Conservation (phyloP, 1,284 basidiomycete species). For the Schizophyllum commune region DNA sequence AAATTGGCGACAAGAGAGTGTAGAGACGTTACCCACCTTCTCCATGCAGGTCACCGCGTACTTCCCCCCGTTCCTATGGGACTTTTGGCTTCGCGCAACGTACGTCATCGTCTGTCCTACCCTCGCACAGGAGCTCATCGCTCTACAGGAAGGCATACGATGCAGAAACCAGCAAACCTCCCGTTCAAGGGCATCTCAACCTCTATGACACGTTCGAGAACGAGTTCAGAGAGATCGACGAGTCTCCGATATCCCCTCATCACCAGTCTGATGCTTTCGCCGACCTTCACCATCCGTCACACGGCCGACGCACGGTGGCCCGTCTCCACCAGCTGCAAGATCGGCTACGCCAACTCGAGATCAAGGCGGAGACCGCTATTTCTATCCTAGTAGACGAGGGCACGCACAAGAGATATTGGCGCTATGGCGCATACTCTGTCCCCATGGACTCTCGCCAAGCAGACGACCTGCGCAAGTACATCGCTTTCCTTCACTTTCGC, state of each 20-base stretch:
- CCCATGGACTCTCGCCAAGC: slow-evolving; percentile 25
- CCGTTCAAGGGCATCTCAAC: slow-evolving; percentile 13
- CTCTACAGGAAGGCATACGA: neutral
- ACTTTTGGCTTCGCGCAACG: neutral
- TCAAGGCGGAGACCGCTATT: slow-evolving; percentile 30
- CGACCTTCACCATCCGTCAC: slow-evolving; percentile 27
- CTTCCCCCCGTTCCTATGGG: neutral
- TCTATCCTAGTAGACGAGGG: slow-evolving; percentile 21
- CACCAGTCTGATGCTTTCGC: neutral
- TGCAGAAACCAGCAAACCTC: neutral
- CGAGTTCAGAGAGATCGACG: slow-evolving; percentile 35
- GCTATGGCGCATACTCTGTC: slow-evolving; percentile 16
- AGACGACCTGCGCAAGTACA: slow-evolving; percentile 36
- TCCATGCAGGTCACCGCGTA: neutral
- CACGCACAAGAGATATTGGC: slow-evolving; percentile 7
- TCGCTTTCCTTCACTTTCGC: slow-evolving; percentile 47
- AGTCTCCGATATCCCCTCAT: slow-evolving; percentile 18
- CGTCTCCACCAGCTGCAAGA: slow-evolving; percentile 30
- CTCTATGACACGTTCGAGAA: slow-evolving; percentile 44
- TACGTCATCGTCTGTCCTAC: neutral
- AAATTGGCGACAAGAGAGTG: too few species aligned
- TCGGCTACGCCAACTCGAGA: slow-evolving; percentile 34
- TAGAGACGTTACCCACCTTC: too few species aligned
- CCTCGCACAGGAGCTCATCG: neutral
- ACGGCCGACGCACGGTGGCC: slow-evolving; percentile 22